These are phyloP conservation scores for Trametes sp. DNA, from an alignment of 1,284 basidiomycete species.

Conservation along the genomic window DNA sequence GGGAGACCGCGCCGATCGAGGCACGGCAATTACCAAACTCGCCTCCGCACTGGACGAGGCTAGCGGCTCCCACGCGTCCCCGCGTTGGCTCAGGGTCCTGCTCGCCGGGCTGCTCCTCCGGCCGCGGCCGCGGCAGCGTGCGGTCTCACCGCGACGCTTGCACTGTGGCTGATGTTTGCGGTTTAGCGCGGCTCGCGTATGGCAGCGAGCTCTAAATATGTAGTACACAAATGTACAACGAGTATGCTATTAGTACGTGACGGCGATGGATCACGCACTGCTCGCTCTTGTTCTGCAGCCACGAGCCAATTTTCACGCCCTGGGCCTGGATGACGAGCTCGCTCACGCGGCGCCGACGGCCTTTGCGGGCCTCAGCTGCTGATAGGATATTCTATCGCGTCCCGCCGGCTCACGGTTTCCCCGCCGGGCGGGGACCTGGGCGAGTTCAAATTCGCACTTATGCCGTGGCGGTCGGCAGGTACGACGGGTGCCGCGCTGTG, in stretches of 20 bases:
- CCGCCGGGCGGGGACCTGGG: conserved; percentile 5
- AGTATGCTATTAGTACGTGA: no score
- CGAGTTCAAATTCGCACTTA: neutral
- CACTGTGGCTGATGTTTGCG: neutral
- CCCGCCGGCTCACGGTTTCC: conserved; percentile 13
- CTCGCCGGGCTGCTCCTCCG: no score
- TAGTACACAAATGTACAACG: no score
- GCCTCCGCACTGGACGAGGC: no score
- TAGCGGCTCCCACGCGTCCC: no score
- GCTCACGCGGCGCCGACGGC: neutral
- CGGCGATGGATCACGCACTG: neutral
- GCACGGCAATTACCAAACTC: conserved; percentile 7
- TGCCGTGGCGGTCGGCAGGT: no score
- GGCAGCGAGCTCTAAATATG: no score
- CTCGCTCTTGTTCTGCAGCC: neutral
- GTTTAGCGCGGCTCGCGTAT: neutral
- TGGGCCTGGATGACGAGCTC: no score
- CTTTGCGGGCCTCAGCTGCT: neutral
- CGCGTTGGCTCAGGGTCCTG: no score
- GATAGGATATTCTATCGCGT: conserved; percentile 9
- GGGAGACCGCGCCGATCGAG: neutral
- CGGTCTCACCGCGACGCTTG: neutral
- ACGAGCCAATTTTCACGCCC: no score
- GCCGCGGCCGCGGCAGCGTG: neutral
- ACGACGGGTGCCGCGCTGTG: neutral